A percentile compares a stretch with the other conserved stretches of the same genome.
These are phyloP conservation scores for Gaeumannomyces tritici DNA, from an alignment of 2,329 filamentous ascomycete genomes.

Conservation along the genomic window DNA sequence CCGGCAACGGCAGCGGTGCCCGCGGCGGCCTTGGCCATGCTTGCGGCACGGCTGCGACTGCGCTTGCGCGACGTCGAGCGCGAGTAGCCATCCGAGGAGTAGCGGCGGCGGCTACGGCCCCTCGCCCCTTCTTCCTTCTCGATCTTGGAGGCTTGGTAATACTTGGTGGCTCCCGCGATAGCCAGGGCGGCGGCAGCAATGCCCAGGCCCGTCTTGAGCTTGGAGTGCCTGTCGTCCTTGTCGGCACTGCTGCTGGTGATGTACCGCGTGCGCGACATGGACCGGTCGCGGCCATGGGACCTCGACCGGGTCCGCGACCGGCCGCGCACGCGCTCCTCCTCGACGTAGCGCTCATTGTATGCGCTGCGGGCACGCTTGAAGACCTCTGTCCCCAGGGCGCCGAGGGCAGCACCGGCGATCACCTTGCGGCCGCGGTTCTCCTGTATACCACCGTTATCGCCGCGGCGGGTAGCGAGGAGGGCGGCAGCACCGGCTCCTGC, in stretches of 20 bases:
- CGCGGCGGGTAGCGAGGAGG: constrained; percentile 45
- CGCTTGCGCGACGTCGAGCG: constrained; percentile 32
- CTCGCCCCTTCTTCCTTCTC: constrained; percentile 49
- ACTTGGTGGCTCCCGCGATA: constrained; percentile 56
- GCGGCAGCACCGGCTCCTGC: constrained; percentile 54
- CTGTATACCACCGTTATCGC: constrained; percentile 37
- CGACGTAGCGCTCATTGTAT: constrained; percentile 43
- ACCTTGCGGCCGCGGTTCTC: constrained; percentile 49
- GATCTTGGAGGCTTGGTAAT: constrained; percentile 49
- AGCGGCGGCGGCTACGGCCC: constrained; percentile 43
- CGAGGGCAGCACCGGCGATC: constrained; percentile 51
- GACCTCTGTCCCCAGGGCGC: constrained; percentile 52
- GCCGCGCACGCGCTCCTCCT: constrained; percentile 30
- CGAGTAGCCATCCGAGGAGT: constrained; percentile 22
- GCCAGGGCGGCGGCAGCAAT: constrained; percentile 54
- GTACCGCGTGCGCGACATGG: not conserved
- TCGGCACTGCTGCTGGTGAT: not conserved
- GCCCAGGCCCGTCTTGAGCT: constrained; percentile 51
- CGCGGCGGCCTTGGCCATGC: constrained; percentile 45
- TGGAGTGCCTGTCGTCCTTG: constrained; percentile 27
- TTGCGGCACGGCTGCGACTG: constrained; percentile 34
- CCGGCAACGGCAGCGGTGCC: constrained; percentile 50
- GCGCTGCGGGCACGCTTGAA: constrained; percentile 50
- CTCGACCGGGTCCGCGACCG: constrained; percentile 21
- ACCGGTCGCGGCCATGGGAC: constrained; percentile 18